Evolutionary conservation across 202 grass and related monocot species (phyloP).

Genomic region (Brachypodium distachyon): DNA sequence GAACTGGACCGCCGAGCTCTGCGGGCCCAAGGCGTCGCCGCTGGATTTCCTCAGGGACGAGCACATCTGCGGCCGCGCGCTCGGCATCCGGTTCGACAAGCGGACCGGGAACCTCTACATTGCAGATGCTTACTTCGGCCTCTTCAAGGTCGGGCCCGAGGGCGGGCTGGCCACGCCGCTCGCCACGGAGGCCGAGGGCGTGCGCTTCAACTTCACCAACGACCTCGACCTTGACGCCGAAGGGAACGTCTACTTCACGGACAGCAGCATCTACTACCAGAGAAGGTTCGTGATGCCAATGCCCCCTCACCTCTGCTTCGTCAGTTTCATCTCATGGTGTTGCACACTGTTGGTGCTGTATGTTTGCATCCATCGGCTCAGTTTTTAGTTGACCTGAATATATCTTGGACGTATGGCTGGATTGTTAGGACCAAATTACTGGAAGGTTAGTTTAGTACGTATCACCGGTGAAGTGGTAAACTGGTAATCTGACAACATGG

Average conservation of each 20-base stretch:
- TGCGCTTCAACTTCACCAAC: conserved; percentile 84
- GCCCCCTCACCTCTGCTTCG: not conserved
- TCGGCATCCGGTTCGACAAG: conserved; percentile 74
- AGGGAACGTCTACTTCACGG: conserved; percentile 83
- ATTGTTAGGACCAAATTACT: too few species aligned
- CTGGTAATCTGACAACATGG: too few species aligned
- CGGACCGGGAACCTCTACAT: conserved; percentile 69
- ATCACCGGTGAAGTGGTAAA: too few species aligned
- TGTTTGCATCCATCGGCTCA: not conserved
- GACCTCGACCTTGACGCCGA: conserved; percentile 82
- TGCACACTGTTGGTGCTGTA: not conserved
- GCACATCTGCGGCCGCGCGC: conserved; percentile 84
- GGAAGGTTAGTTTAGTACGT: too few species aligned
- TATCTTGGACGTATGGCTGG: not conserved
- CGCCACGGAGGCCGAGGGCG: conserved; percentile 75
- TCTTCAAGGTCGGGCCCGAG: conserved; percentile 78
- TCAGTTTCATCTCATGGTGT: not conserved
- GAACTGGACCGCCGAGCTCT: conserved; percentile 59
- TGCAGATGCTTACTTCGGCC: conserved; percentile 79
- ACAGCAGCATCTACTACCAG: conserved; percentile 78
- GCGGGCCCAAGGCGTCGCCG: conserved; percentile 56
- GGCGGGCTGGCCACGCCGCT: conserved; percentile 69
- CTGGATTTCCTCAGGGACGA: conserved; percentile 75
- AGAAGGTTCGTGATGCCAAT: conserved; percentile 46
- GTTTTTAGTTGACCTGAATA: not conserved